Evolutionary conservation across 225 moss, liverwort and hornwort genomes (phyloP), one percentile per base, ranked within the genome.

Genomic region (Anthoceros angustus): DNA sequence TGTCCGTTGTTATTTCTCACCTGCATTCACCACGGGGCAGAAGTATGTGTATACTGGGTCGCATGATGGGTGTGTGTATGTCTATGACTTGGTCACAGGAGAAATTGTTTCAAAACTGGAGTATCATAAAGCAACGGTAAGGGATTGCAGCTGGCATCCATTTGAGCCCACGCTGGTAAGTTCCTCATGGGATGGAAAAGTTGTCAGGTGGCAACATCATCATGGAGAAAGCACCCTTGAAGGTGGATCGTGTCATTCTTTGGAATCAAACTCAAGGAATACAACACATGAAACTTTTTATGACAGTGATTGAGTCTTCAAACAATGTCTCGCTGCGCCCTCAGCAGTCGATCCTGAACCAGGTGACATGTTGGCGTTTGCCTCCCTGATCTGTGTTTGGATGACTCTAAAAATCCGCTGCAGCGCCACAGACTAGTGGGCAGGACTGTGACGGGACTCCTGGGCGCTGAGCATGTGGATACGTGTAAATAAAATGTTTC

Each of bases 81-180:
- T 95, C 48, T 95, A 78, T 62, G 84, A 95, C 61, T 42, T 95
- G 90, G 90, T 78, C 15, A 85, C 83, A 10, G 88, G 90, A 61
- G 68, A 72, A 39, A 78, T 74, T 70, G 77, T 83, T 20, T 25
- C 75, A 39, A 80, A 50, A 68, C 72, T 95, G 63, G 41, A 32
- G 24, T 83, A 78, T 72, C 94, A 95, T 74, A 76, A 69, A 1
- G 72, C 64, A 26, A 80, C 90, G 0, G 94, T 95, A 16, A 83
- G 94, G 12, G 94, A 95, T 40, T 90, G 90, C 62, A 95, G 90
- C 75, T 95, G 94, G 94, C 94, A 95, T 69, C 94, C 94, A 43
- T 82, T 84, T 12, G 72, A 90, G 45, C 86, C 94, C 0, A 72
- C 80, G 72, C 75, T 95, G 4, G 90, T 95, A 18, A 88, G 90